Percentiles rank a stretch among this genome's conserved stretches.
These are phyloP conservation scores for Allium cepa DNA, from an alignment of 106 monocot species.

Conservation along the genomic window DNA sequence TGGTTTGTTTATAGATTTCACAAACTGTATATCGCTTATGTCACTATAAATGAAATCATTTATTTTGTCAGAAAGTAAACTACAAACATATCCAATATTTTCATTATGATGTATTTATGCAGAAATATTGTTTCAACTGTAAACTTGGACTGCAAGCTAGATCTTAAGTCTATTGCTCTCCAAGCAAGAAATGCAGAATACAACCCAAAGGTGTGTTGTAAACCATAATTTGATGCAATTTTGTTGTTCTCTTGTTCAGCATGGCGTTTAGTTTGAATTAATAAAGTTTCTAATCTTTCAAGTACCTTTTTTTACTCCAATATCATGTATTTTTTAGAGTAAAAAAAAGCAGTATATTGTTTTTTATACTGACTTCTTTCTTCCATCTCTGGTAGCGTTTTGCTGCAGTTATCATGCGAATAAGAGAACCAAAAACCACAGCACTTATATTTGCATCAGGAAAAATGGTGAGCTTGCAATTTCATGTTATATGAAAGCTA, in stretches of 20 bases:
- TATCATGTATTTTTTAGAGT: too few relatives aligned
- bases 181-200: slow-evolving; percentile 28
- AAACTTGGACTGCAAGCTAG: slow-evolving; percentile 22
- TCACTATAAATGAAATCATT: too few relatives aligned
- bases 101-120: not conserved
- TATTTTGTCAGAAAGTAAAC: too few relatives aligned
- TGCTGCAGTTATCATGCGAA: slow-evolving; percentile 47
- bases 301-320: not conserved
- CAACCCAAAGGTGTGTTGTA: slow-evolving; percentile 20
- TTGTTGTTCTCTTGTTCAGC: not conserved
- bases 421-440: slow-evolving; percentile 41
- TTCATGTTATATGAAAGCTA: too few relatives aligned
- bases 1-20: too few relatives aligned
- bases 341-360: too few relatives aligned
- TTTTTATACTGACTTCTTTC: not conserved
- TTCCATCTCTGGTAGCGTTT: slow-evolving; percentile 21
- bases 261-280: not conserved
- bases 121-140: slow-evolving; percentile 32
- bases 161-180: slow-evolving; percentile 22
- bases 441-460: slow-evolving; percentile 42
- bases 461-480: slow-evolving; percentile 23
- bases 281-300: not conserved
- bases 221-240: not conserved
- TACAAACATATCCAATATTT: too few relatives aligned
- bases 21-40: too few relatives aligned